These are phyloP conservation scores for Helotiales sp. DNA, from an alignment of 2,329 filamentous ascomycete species.

Conservation along the genomic window DNA sequence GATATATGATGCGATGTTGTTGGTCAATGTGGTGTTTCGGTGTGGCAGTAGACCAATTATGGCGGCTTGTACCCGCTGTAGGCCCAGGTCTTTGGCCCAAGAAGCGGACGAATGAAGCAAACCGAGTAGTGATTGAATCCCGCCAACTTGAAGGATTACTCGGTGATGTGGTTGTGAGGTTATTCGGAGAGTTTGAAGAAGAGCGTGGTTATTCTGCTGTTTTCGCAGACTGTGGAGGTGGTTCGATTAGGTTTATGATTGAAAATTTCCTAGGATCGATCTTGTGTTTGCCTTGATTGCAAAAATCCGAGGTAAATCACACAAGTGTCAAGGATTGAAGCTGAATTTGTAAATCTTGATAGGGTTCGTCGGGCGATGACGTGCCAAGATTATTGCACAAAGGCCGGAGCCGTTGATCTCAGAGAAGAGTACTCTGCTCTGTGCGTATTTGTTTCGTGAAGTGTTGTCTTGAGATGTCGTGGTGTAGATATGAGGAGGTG, in stretches of 20 bases:
- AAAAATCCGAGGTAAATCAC: not conserved
- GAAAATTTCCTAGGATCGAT: too few species aligned
- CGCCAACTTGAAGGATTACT: conserved; percentile 84
- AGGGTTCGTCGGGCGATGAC: conserved; percentile 16
- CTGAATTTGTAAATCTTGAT: not conserved
- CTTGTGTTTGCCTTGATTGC: not conserved
- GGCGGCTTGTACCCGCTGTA: conserved; percentile 96
- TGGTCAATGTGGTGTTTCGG: conserved; percentile 22
- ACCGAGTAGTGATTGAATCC: conserved; percentile 73
- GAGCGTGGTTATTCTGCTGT: not conserved
- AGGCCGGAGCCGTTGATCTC: conserved; percentile 21
- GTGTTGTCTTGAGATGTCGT: not conserved
- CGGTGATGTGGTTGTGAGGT: conserved; percentile 3
- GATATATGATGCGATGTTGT: conserved; percentile 9
- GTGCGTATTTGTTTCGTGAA: not conserved
- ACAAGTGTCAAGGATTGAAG: not conserved
- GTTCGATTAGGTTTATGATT: not conserved
- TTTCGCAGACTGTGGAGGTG: not conserved
- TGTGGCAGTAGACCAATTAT: conserved; percentile 68
- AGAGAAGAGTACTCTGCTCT: conserved; percentile 8
- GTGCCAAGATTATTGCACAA: conserved; percentile 17
- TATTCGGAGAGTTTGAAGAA: not conserved
- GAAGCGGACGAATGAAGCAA: conserved; percentile 84
- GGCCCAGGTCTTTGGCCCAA: conserved; percentile 92
- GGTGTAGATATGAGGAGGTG: conserved; percentile 3